Base-by-base conservation (phyloP, 352 stramenopile species). In the Thraustochytrium sp. region DNA sequence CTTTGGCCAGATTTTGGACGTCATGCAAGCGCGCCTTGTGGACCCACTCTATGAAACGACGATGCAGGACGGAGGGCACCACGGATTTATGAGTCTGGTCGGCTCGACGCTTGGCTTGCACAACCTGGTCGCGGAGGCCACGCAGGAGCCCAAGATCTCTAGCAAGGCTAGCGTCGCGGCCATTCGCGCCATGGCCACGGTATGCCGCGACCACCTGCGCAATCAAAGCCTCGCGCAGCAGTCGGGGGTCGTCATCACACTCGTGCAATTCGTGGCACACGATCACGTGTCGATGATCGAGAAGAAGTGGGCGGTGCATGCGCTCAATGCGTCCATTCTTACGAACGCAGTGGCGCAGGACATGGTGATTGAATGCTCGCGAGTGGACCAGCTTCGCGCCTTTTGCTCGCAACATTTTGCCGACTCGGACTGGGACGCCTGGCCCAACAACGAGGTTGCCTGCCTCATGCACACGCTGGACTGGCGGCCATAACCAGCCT, bases 261-360 rank as follows among this genome's bases (percentile, higher is more conserved):
- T 80, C 9, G 44, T 80, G 44, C 44, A 80, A 34, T 38, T 65
- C 34, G 34, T 61, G 9, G 53, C 46, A 18, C 31, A 55, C 34
- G 11, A 23, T 16, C 31, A 31, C 5, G 26, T 80, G 13, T 46
- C 5, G 5, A 8, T 21, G 23, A 31, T 44, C 26, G 68, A 80
- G 51, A 80, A 65, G 26, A 80, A 80, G 44, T 80, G 68, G 68
- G 68, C 68, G n/a, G 29, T 80, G 9, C 68, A 80, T 26, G 53
- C 46, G 13, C n/a, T 80, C 18, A 46, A 62, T 46, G 21, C 53
- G 3, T 26, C 40, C n/a, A 51, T 63, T 75, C 44, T 63, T 72
- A 29, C 68, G 0, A 8, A 63, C 16, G 68, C 68, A 8, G 44
- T 34, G 31, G 68, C 68, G 51, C 68, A 80, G 31, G 68, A 80